Evolutionary conservation across 2,329 filamentous ascomycete genomes (phyloP).

Genomic region (Sporothrix phasma): DNA sequence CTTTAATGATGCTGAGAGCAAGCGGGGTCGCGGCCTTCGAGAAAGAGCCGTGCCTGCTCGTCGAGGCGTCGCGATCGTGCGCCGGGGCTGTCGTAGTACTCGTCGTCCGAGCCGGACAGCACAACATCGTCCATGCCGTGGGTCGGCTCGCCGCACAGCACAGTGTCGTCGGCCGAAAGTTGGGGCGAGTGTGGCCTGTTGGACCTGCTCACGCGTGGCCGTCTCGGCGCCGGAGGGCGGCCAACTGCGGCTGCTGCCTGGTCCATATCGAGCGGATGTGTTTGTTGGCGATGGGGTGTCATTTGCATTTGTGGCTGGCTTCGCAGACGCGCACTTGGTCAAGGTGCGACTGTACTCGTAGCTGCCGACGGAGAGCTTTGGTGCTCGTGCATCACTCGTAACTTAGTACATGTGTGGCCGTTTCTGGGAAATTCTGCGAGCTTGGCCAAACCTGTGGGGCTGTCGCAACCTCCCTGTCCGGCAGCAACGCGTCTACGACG

Average conservation of each 20-base stretch:
- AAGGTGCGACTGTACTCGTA: neutral
- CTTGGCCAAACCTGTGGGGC: constrained; percentile 13
- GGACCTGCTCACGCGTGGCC: neutral
- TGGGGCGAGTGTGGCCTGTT: constrained; percentile 11
- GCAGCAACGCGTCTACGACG: constrained; percentile 18
- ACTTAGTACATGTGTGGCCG: too few relatives aligned
- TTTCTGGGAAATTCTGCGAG: constrained; percentile 10
- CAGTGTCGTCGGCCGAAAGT: constrained; percentile 7
- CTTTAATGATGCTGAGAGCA: constrained; percentile 50
- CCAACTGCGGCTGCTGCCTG: neutral
- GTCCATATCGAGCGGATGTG: constrained; percentile 4
- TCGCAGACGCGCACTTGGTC: neutral
- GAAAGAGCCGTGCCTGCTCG: constrained; percentile 45
- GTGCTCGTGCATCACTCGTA: too few relatives aligned
- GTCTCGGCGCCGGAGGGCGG: neutral
- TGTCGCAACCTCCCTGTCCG: constrained; percentile 15
- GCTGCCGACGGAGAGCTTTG: neutral
- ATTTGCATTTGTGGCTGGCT: neutral
- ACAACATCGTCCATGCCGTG: constrained; percentile 38
- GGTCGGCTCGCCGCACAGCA: constrained; percentile 27
- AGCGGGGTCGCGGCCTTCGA: constrained; percentile 45
- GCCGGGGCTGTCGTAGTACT: constrained; percentile 38
- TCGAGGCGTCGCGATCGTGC: constrained; percentile 47
- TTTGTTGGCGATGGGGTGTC: neutral
- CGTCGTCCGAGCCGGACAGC: constrained; percentile 48